These are phyloP conservation scores for Tetracladium setigerum DNA, from an alignment of 495 filamentous ascomycete species.

Conservation along the genomic window DNA sequence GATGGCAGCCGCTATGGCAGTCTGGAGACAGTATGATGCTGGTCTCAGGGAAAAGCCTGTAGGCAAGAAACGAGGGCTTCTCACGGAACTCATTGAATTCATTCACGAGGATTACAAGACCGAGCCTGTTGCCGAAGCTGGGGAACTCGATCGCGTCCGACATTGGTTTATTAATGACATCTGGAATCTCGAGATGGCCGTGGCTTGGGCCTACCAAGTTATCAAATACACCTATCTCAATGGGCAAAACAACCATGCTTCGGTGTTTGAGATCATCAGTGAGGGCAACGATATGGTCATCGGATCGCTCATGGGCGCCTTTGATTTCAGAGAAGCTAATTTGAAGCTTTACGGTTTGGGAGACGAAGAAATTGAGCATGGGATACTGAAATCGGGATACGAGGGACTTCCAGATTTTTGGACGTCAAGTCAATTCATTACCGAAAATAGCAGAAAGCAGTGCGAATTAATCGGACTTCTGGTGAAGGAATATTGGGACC, in stretches of 20 bases:
- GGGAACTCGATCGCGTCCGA: constrained; percentile 63
- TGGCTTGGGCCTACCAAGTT: constrained; percentile 67
- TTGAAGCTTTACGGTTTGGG: constrained; percentile 63
- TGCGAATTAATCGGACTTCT: constrained; percentile 38
- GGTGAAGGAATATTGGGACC: constrained; percentile 21
- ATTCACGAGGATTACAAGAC: constrained; percentile 67
- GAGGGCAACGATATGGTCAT: constrained; percentile 78
- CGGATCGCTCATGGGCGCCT: constrained; percentile 62
- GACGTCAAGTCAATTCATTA: constrained; percentile 61
- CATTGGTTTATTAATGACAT: constrained; percentile 80
- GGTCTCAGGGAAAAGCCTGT: constrained; percentile 36
- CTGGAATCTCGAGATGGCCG: constrained; percentile 60
- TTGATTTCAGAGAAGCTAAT: constrained; percentile 61
- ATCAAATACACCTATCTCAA: constrained; percentile 59
- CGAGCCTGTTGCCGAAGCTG: constrained; percentile 43
- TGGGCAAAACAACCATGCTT: constrained; percentile 35
- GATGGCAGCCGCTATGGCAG: constrained; percentile 68
- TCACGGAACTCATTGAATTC: constrained; percentile 59
- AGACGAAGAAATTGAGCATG: constrained; percentile 54
- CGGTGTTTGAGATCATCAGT: constrained; percentile 45
- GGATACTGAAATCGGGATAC: constrained; percentile 54
- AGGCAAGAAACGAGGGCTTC: constrained; percentile 46
- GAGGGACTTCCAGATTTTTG: constrained; percentile 67
- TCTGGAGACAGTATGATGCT: constrained; percentile 72
- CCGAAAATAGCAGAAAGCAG: constrained; percentile 46